Conservation (phyloP, 495 filamentous ascomycete species). For the Penicillium soppii region DNA sequence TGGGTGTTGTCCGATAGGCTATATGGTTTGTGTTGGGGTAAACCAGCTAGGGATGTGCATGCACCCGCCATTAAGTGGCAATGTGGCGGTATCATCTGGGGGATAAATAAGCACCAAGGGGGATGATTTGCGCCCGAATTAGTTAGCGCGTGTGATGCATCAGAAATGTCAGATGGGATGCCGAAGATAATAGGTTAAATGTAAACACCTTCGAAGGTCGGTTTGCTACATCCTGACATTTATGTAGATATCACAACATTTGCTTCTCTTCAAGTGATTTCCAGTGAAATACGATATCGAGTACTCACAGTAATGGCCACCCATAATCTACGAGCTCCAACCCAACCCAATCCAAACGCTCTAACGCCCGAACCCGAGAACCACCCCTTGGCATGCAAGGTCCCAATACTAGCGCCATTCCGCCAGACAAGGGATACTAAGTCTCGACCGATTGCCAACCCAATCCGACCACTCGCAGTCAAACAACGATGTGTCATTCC, state of each 20-base stretch:
- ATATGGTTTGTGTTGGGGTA: slow-evolving; percentile 2
- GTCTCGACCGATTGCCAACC: slow-evolving; percentile 2
- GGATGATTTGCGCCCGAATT: slow-evolving; percentile 1
- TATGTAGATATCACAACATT: too few species aligned
- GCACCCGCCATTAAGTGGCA: neutral
- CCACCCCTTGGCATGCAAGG: slow-evolving; percentile 28
- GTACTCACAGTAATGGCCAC: too few species aligned
- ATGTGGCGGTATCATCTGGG: slow-evolving; percentile 6
- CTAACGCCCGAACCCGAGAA: neutral
- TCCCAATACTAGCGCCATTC: slow-evolving; percentile 23
- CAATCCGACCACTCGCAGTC: slow-evolving; percentile 5
- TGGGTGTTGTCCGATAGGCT: slow-evolving; percentile 19
- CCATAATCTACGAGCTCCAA: neutral
- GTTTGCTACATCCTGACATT: too few species aligned
- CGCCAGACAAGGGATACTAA: slow-evolving; percentile 18
- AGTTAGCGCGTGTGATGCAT: slow-evolving; percentile 2
- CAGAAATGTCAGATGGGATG: neutral
- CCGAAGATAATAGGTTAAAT: neutral
- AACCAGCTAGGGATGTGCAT: slow-evolving; percentile 16
- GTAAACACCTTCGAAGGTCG: too few species aligned
- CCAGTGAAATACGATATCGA: too few species aligned
- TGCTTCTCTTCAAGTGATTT: too few species aligned
- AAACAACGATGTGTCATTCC: slow-evolving; percentile 24
- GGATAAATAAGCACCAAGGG: slow-evolving; percentile 19
- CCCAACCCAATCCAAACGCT: neutral